Base-by-base conservation (phyloP, 2,329 filamentous ascomycete genomes). In the Penicillium sp. region DNA sequence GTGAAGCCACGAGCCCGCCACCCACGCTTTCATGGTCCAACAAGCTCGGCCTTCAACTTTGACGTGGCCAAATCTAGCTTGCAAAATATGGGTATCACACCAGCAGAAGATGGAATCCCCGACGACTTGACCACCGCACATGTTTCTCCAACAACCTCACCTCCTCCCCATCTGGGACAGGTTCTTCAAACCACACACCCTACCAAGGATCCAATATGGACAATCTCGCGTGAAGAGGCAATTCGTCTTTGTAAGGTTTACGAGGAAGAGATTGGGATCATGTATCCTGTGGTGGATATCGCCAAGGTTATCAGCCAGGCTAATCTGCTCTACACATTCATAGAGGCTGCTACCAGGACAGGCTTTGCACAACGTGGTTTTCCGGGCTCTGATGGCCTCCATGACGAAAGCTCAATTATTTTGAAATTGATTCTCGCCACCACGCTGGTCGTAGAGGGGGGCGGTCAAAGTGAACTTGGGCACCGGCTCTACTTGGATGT, bases 181-280 rank as follows among this genome's bases (percentile, higher is more conserved):
- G 65, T 72, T 25, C 55, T 75, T 7, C 63, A 70, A 47, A 66
- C 64, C 16, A 70, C 78, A 25, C 80, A 81, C 68, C 76, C 70
- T 2, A 76, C 77, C 60, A 81, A 87, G 67, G 93, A 97, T 69
- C 91, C 92, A 0, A 83, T 97, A 29, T 92, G 91, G 85, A 81
- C 86, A 8, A 84, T 95, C 48, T 84, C 84, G 53, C 87, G 88
- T 67, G 86, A 92, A 36, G 92, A 97, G 69, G 90, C 94, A 67
- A 73, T 93, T 21, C 85, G 91, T 1, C 76, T 97, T 15, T 91
- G 90, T 63, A 82, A 84, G 15, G 79, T 95, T 0, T 93, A 94
- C 69, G 90, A 96, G 64, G 92, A 97, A 66, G 92, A 97, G 71
- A 87, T 95, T 67, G 91, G 91, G 43, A 84, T 93, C 67, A 95